phyloP scores from a whole-genome alignment of 371 early-diverging fungal species.

The Gilbertella persicaria region DNA sequence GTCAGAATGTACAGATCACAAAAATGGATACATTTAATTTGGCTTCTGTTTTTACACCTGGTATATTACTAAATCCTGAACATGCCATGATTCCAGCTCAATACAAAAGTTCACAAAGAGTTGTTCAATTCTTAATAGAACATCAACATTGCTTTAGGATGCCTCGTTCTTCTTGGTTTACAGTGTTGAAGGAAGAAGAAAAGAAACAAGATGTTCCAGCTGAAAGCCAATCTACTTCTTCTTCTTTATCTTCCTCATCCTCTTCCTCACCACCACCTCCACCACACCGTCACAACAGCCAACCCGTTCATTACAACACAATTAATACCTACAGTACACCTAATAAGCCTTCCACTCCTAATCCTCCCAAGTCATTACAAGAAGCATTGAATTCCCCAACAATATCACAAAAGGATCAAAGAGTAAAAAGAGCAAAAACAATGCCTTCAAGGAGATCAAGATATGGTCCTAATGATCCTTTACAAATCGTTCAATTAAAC shows the following conservation, averaged over 20 bases:
- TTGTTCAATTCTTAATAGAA: slow-evolving; percentile 53
- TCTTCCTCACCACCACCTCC: slow-evolving; percentile 1
- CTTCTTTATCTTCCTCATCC: neutral
- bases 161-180: slow-evolving; percentile 24
- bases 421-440: slow-evolving; percentile 26
- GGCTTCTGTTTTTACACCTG: slow-evolving; percentile 64
- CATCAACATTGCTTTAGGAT: slow-evolving; percentile 47
- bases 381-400: neutral
- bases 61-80: slow-evolving; percentile 56
- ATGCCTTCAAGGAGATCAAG: slow-evolving; percentile 32
- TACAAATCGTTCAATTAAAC: slow-evolving; percentile 37
- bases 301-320: slow-evolving; percentile 3
- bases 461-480: slow-evolving; percentile 27
- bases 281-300: slow-evolving; percentile 5
- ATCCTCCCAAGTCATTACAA: slow-evolving; percentile 1
- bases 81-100: slow-evolving; percentile 53
- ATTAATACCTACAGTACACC: neutral
- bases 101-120: slow-evolving; percentile 53
- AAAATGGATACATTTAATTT: slow-evolving; percentile 48
- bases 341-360: slow-evolving; percentile 2
- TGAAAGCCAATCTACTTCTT: neutral
- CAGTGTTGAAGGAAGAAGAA: slow-evolving; percentile 6
- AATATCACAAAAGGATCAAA: slow-evolving; percentile 8
- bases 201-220: neutral
- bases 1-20: slow-evolving; percentile 40